These are phyloP conservation scores for Stachybotrys chartarum DNA, from an alignment of 2,329 filamentous ascomycete species.

Conservation along the genomic window DNA sequence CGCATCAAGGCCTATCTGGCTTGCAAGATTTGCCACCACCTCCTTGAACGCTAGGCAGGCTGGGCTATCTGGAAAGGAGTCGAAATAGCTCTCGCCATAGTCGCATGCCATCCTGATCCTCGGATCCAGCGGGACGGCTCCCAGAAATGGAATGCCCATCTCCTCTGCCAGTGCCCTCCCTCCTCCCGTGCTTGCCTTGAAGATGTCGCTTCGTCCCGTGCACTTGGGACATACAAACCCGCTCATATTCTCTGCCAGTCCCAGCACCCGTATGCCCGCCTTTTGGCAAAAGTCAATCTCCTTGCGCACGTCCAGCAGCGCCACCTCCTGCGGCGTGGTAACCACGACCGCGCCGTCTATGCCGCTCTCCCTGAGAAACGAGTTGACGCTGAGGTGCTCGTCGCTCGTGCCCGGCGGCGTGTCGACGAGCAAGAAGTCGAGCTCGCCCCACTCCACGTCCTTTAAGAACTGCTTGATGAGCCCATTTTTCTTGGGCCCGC, in stretches of 20 bases:
- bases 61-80: slow-evolving; percentile 87
- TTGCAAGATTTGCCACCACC: slow-evolving; percentile 69
- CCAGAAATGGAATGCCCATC: slow-evolving; percentile 81
- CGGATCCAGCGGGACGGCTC: slow-evolving; percentile 84
- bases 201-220: slow-evolving; percentile 75
- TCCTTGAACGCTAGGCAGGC: slow-evolving; percentile 74
- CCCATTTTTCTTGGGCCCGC: slow-evolving; percentile 96
- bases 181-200: slow-evolving; percentile 84
- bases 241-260: slow-evolving; percentile 96
- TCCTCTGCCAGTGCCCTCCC: slow-evolving; percentile 74
- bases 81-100: slow-evolving; percentile 95
- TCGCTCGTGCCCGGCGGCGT: slow-evolving; percentile 94
- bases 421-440: slow-evolving; percentile 90
- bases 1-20: slow-evolving; percentile 57
- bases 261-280: slow-evolving; percentile 80
- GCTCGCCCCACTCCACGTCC: slow-evolving; percentile 94
- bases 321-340: slow-evolving; percentile 91
- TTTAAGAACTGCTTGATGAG: slow-evolving; percentile 97
- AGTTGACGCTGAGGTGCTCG: slow-evolving; percentile 91
- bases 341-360: slow-evolving; percentile 92
- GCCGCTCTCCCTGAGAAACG: slow-evolving; percentile 81
- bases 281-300: slow-evolving; percentile 98
- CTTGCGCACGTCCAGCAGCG: slow-evolving; percentile 86
- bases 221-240: slow-evolving; percentile 95
- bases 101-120: slow-evolving; percentile 95